These are phyloP conservation scores for Phytopythium kandeliae DNA, from an alignment of 352 stramenopile species.

Conservation along the genomic window DNA sequence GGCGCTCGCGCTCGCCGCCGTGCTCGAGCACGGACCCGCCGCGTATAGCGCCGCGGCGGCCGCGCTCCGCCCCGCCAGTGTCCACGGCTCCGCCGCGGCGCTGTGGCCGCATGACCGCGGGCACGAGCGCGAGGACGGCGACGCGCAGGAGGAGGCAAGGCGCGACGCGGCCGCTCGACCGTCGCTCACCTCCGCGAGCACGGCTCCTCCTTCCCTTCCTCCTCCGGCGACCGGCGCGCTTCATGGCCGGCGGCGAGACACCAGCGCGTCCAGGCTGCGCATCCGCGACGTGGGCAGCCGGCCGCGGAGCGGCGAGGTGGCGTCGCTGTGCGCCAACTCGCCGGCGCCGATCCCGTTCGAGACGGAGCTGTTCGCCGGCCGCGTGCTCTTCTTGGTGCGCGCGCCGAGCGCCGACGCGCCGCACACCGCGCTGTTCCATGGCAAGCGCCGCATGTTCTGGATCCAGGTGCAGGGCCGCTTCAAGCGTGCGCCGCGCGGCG, in stretches of 20 bases:
- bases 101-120: too few species aligned
- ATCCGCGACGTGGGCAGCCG: constrained; percentile 37
- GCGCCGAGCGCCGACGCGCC: constrained; percentile 33
- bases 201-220: neutral
- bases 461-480: constrained; percentile 86
- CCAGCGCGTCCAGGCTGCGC: constrained; percentile 17
- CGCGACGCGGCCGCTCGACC: too few species aligned
- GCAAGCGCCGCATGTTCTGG: constrained; percentile 78
- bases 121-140: too few species aligned
- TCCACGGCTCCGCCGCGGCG: too few species aligned
- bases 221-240: neutral
- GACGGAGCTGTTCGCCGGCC: constrained; percentile 81
- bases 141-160: too few species aligned
- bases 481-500: constrained; percentile 46
- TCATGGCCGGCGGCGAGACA: neutral
- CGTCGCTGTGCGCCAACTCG: constrained; percentile 48
- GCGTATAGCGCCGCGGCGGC: neutral
- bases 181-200: too few species aligned
- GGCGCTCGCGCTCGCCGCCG: constrained; percentile 27
- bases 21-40: constrained; percentile 30
- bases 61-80: neutral
- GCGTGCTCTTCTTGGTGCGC: constrained; percentile 78
- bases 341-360: constrained; percentile 65
- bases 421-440: constrained; percentile 51
- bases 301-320: neutral